phyloP scores from a whole-genome alignment of 2,329 filamentous ascomycete species.

The Ophiocordyceps australis region DNA sequence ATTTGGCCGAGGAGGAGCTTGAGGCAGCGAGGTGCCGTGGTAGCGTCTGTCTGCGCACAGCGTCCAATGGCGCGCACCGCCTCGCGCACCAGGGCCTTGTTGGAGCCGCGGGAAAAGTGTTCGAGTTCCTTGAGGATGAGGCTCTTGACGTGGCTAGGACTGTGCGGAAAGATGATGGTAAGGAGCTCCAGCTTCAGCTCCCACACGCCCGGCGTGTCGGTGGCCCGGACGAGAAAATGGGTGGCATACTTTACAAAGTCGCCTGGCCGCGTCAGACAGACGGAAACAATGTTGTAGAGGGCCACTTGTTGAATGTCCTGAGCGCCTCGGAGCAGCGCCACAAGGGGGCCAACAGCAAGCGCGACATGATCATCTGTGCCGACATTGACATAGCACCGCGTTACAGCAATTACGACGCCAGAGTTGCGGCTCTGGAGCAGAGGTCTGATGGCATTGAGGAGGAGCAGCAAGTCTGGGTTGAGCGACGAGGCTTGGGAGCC shows the following conservation, averaged over 20 bases:
- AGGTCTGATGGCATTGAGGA: slow-evolving; percentile 65
- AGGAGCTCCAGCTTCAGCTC: slow-evolving; percentile 81
- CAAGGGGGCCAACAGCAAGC: slow-evolving; percentile 61
- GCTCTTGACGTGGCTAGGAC: slow-evolving; percentile 56
- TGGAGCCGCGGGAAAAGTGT: slow-evolving; percentile 64
- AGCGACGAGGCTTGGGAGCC: slow-evolving; percentile 33
- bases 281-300: slow-evolving; percentile 87
- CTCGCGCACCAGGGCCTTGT: slow-evolving; percentile 67
- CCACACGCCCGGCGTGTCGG: slow-evolving; percentile 69
- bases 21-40: slow-evolving; percentile 62
- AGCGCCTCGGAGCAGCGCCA: slow-evolving; percentile 69
- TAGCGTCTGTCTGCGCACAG: slow-evolving; percentile 63
- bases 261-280: slow-evolving; percentile 57
- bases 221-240: slow-evolving; percentile 73
- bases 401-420: slow-evolving; percentile 76
- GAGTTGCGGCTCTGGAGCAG: slow-evolving; percentile 85
- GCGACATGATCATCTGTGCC: slow-evolving; percentile 63
- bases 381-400: slow-evolving; percentile 68
- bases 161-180: slow-evolving; percentile 78
- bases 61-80: slow-evolving; percentile 85
- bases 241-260: slow-evolving; percentile 78
- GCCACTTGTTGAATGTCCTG: slow-evolving; percentile 81
- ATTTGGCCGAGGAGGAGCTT: slow-evolving; percentile 73
- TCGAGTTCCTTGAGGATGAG: slow-evolving; percentile 85
- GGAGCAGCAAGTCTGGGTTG: slow-evolving; percentile 66